Conservation (phyloP, 768 basidiomycete species). For the Suillus brevipes region DNA sequence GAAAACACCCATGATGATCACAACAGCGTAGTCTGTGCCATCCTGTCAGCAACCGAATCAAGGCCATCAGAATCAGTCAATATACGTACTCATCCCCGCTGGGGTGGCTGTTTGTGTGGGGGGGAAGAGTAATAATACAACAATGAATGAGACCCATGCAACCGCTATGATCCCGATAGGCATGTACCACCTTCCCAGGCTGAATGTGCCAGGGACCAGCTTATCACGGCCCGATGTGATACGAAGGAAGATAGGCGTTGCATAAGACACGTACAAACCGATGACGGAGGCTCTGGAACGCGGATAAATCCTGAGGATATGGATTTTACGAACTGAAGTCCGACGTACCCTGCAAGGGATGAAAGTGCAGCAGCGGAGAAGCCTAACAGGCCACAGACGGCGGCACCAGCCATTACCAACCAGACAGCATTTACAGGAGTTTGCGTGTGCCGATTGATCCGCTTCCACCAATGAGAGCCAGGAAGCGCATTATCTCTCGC, state of each 20-base stretch:
- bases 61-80: not conserved
- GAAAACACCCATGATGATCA: conserved; percentile 65
- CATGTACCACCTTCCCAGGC: conserved; percentile 58
- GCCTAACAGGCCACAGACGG: conserved; percentile 61
- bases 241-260: conserved; percentile 66
- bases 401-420: conserved; percentile 62
- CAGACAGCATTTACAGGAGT: conserved; percentile 78
- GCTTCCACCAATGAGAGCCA: conserved; percentile 70
- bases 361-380: conserved; percentile 63
- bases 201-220: conserved; percentile 59
- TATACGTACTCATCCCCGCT: conserved; percentile 55
- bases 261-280: conserved; percentile 66
- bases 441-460: conserved; percentile 55
- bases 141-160: conserved; percentile 65
- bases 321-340: not conserved
- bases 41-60: conserved; percentile 5
- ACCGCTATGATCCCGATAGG: conserved; percentile 63
- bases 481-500: conserved; percentile 74
- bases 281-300: conserved; percentile 63
- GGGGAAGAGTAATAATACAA: conserved; percentile 61
- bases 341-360: conserved; percentile 64
- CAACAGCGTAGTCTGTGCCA: conserved; percentile 61
- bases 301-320: conserved; percentile 3
- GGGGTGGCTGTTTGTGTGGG: conserved; percentile 40
- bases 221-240: conserved; percentile 66